Base-by-base conservation (phyloP, 805 yeast genomes). In the Monosporozyma siamensis region DNA sequence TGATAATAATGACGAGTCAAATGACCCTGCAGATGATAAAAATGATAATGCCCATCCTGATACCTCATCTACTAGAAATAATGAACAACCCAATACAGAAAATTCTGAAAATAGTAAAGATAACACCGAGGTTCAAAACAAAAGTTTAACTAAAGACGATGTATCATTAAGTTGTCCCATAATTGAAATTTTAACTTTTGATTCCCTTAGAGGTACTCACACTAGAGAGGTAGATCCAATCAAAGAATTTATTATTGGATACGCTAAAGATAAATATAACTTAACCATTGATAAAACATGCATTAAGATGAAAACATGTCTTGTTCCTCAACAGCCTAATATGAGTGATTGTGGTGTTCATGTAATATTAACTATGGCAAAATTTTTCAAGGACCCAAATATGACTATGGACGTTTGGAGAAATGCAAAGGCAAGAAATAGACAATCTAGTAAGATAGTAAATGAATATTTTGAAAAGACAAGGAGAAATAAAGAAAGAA, bases 311-410 rank as follows among this genome's bases (percentile, higher is more conserved):
- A 58, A 67, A 40, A 59, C 67, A 6, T 77, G 79, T 4, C 55
- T 66, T 4, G 92, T 87, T 0, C 95, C 97, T 1, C 77, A 72
- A 45, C 98, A 92, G 56, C 78, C 79, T 24, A 92, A 92, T 58
- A 78, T 80, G 64, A 85, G 88, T 56, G 98, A 92, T 59, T 92
- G 98, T 66, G 98, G 98, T 1, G 77, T 92, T 17, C 96, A 85
- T 63, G 84, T 90, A 2, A 80, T 92, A 12, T 80, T 80, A 51
- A 88, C 83, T 52, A 71, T 80, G 10, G 66, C 69, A 44, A 75
- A 72, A 48, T 79, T 85, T 61, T 66, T 81, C 37, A 64, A 65
- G 20, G 61, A 74, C 31, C 75, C 78, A 0, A 51, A 51, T 0
- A 66, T 58, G 20, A 79, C 85, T 40, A 64, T 74, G 36, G 56